phyloP scores from a whole-genome alignment of 176 grass and related monocot species.

The Carex kokanica region DNA sequence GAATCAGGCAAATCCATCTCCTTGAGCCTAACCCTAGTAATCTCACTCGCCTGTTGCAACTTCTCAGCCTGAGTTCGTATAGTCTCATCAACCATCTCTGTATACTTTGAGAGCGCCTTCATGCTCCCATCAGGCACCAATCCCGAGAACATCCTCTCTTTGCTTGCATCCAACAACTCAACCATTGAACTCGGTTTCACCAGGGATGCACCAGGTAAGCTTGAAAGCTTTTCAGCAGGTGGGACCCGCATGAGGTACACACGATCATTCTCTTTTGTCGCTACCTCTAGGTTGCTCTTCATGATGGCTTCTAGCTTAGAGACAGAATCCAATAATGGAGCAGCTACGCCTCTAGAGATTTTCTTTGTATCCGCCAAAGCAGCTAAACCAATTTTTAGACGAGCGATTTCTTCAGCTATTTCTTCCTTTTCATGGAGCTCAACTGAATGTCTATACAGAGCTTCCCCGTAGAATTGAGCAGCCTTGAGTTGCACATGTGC shows the following conservation, averaged over 20 bases:
- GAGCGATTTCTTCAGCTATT: slow-evolving; percentile 90
- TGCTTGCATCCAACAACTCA: slow-evolving; percentile 90
- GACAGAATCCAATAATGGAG: slow-evolving; percentile 68
- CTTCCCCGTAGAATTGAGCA: slow-evolving; percentile 89
- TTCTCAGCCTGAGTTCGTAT: slow-evolving; percentile 95
- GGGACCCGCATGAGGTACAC: slow-evolving; percentile 98
- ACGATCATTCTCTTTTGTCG: slow-evolving; percentile 87
- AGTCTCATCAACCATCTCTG: slow-evolving; percentile 93
- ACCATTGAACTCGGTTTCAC: slow-evolving; percentile 67
- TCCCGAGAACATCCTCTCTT: slow-evolving; percentile 83
- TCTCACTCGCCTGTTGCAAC: slow-evolving; percentile 95
- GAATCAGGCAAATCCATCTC: slow-evolving; percentile 99
- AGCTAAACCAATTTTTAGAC: slow-evolving; percentile 74
- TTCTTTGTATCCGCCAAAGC: slow-evolving; percentile 93
- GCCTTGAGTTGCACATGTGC: slow-evolving; percentile 94
- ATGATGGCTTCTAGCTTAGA: slow-evolving; percentile 75
- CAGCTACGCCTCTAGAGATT: slow-evolving; percentile 68
- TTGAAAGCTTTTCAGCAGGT: slow-evolving; percentile 60
- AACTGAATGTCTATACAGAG: slow-evolving; percentile 84
- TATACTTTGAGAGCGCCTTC: slow-evolving; percentile 96
- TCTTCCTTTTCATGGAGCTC: slow-evolving; percentile 94
- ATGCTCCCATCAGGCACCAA: slow-evolving; percentile 95
- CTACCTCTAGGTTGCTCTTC: slow-evolving; percentile 87
- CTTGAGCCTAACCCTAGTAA: slow-evolving; percentile 89
- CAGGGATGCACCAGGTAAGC: slow-evolving; percentile 69